Evolutionary conservation across 83 land plant genomes (phyloP), one percentile per base, ranked within the genome.

Genomic region (Picea abies): DNA sequence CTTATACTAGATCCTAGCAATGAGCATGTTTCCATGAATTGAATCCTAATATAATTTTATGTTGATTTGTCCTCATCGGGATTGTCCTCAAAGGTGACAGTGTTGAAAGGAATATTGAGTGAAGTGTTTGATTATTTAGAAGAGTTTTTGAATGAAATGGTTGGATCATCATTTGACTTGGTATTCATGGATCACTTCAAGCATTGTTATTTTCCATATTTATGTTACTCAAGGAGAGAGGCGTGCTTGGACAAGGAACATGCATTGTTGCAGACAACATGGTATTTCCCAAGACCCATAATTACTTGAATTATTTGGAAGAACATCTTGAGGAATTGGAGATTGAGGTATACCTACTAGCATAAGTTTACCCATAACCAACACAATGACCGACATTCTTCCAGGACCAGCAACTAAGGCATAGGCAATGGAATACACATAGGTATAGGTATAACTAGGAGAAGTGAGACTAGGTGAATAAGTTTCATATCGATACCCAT

Each of bases 221-320:
- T 44, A 58, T 56, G 52, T 19, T 80, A 22, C 49, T 83, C 11
- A 83, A 84, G 41, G 49, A 67, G 56, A 52, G n/a, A 14, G 15
- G 78, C 3, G 1, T 84, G 76, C 4, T 84, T 11, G 84, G 85
- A 63, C n/a, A 49, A 52, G 85, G 85, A 22, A 81, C 78, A 35
- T 64, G 32, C 29, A 32, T 84, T 29, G 66, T 84, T 17, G 78
- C 85, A 37, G 85, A 84, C 25, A 56, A 19, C 85, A 52, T 82
- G n/a, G 78, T 41, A 60, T 49, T 83, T 32, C 84, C 84, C 12
- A 85, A 73, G n/a, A 72, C 85, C n/a, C 72, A 79, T 8, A 15
- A n/a, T 19, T 84, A 35, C 56, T 20, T 32, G n/a, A 60, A 67
- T 41, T 84, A 84, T 72, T 25, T 84, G 63, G 67, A n/a, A 60